Percentiles rank a stretch among this genome's conserved stretches.
Conservation (phyloP, 768 basidiomycete species). For the Lentinula raphanica region DNA sequence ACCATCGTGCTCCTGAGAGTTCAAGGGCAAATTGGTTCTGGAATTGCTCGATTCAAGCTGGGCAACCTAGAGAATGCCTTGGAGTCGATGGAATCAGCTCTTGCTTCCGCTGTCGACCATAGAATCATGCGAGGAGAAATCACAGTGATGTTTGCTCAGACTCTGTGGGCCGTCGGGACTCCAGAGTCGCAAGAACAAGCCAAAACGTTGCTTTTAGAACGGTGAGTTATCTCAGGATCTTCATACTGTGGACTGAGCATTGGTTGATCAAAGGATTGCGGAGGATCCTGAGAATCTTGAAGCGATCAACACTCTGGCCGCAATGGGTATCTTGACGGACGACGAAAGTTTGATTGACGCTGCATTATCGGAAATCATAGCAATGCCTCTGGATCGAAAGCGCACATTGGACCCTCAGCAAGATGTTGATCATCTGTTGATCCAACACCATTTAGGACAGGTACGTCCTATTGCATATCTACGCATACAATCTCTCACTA, state of each 20-base stretch:
- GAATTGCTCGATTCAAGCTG: constrained; percentile 64
- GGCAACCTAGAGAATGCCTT: constrained; percentile 61
- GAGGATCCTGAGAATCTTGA: constrained; percentile 72
- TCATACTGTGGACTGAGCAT: background rate
- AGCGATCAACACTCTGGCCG: constrained; percentile 79
- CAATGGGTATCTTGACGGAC: constrained; percentile 80
- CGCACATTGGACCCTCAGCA: constrained; percentile 62
- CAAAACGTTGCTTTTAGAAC: constrained; percentile 74
- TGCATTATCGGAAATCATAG: constrained; percentile 74
- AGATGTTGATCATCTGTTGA: constrained; percentile 67
- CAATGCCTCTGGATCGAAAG: constrained; percentile 61
- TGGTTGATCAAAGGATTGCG: constrained; percentile 50
- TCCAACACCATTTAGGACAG: constrained; percentile 69
- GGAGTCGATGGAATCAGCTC: constrained; percentile 59
- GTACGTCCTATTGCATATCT: constrained; percentile 31
- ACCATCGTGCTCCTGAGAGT: constrained; percentile 42
- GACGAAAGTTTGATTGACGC: constrained; percentile 83
- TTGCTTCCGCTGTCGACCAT: constrained; percentile 50
- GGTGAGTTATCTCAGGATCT: constrained; percentile 40
- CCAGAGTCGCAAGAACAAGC: constrained; percentile 75
- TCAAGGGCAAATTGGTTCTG: constrained; percentile 67
- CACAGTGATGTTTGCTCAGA: constrained; percentile 74
- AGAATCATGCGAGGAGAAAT: constrained; percentile 56
- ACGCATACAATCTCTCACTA: background rate
- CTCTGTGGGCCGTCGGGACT: constrained; percentile 76